Base-by-base conservation (phyloP, 2,329 filamentous ascomycete species). In the Nothophaeocryptopus gaeumannii region DNA sequence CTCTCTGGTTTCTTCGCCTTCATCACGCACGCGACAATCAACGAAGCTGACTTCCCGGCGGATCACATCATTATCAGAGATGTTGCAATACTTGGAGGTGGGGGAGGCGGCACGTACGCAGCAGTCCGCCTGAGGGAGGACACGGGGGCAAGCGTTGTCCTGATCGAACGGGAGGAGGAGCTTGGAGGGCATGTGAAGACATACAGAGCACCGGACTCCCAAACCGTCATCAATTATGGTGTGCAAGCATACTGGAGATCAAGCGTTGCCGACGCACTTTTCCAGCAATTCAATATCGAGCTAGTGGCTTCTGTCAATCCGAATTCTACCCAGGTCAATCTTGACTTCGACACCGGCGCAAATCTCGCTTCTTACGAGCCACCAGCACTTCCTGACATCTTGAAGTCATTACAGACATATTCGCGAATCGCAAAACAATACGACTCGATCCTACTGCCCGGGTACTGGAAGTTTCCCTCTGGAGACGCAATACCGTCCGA, bases 31-130 rank as follows among this genome's bases (percentile, higher is more conserved):
- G 41, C 41, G 7, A 10, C 5, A 13, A 44, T 44, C 32, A n/a
- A 13, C 29, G 41, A 44, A 29, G 8, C 33, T 3, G 41, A 35
- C 31, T 44, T 44, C 5, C 1, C 8, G 14, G 30, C 32, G 31
- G 11, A 44, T 13, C 31, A 44, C 31, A 44, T 44, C 14, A 44
- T 49, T n/a, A 30, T 35, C 10, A 33, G 16, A 31, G 48, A 58
- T 35, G 35, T 58, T 16, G 50, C 42, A 9, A 54, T 58, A n/a
- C 30, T 58, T n/a, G 55, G 55, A 33, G 53, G 39, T 9, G 55
- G 55, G 8, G 53, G 53, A 12, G 40, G 49, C 16, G 55, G 55
- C 20, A 58, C 50, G 10, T 58, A 53, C 39, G 55, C 53, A 10
- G 55, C 45, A 37, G 42, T 58, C 5, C 53, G 55, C 4, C 44